phyloP scores from a whole-genome alignment of 208 protist genomes.

The Trypanosoma melophagium region DNA sequence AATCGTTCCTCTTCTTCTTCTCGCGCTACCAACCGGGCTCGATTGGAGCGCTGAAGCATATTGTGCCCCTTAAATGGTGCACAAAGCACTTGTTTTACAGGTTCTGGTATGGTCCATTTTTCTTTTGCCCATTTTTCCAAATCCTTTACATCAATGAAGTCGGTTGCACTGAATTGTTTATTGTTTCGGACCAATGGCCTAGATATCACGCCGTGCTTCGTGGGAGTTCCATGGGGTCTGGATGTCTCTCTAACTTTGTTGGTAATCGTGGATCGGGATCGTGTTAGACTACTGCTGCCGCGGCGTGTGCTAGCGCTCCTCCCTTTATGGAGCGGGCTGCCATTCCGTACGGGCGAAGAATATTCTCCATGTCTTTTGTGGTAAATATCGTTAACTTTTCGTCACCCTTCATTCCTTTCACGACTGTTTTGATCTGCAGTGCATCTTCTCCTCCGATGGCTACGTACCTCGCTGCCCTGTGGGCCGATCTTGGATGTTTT shows the following conservation, averaged over 20 bases:
- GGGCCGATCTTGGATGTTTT: constrained; percentile 14
- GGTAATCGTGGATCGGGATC: constrained; percentile 3
- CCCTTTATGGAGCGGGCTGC: constrained; percentile 16
- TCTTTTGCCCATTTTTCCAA: too few species aligned
- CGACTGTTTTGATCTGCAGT: neutral
- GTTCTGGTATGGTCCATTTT: too few species aligned
- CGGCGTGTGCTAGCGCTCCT: constrained; percentile 4
- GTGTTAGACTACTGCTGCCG: constrained; percentile 9
- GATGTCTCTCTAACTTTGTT: constrained; percentile 7
- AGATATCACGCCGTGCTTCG: neutral
- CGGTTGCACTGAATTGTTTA: too few species aligned
- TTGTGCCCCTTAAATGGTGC: too few species aligned
- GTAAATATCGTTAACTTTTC: neutral
- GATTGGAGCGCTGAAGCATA: too few species aligned
- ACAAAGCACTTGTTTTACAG: too few species aligned
- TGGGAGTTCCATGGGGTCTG: neutral
- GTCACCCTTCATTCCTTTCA: neutral
- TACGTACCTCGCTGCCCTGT: constrained; percentile 4
- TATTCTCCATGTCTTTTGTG: constrained; percentile 16
- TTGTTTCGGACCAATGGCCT: too few species aligned
- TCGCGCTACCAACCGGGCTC: too few species aligned
- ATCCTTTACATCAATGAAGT: too few species aligned
- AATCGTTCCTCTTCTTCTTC: too few species aligned
- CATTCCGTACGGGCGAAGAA: constrained; percentile 10
- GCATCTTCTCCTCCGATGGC: neutral